Evolutionary conservation across 208 protist species (phyloP), one percentile per base, ranked within the genome.

Genomic region (Leishmania arabica): DNA sequence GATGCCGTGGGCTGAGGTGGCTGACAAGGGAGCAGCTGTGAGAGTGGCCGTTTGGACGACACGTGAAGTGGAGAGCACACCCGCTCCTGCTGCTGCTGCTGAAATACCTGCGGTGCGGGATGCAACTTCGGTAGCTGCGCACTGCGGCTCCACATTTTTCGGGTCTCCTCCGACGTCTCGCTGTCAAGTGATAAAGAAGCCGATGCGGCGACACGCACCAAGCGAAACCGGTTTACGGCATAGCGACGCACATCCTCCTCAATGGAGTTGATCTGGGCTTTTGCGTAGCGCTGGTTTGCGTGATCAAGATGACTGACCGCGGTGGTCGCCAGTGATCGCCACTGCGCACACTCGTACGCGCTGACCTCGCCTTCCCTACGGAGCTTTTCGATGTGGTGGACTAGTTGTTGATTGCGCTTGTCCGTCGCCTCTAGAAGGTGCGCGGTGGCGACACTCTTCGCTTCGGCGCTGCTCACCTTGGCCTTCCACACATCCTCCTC

Each of bases 271-370:
- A 81, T 60, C 51, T 85, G 81, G 42, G 78, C 70, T n/a, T 42
- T 24, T 5, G 77, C 81, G 54, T 81, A 78, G 64, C 77, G 77
- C 45, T 40, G 37, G 34, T 78, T 42, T 5, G n/a, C 47, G 5
- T 15, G 24, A 58, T 85, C 77, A 45, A 86, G 82, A 42, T 68
- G 78, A 31, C 54, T 53, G 31, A 65, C 37, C 1, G 75, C 51
- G 21, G 78, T 86, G 42, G 56, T 58, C n/a, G 54, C 91, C 13
- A 94, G 82, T 27, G 91, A 82, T 45, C 83, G 82, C 91, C 91
- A 94, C 64, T 89, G 84, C 60, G 70, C 51, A 27, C 64, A 84
- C 68, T 90, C 81, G 47, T 86, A 77, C 19, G 70, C 42, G 7
- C 37, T 49, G 15, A 60, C 66, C 27, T 89, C 86, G 17, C 81